phyloP scores from a whole-genome alignment of 768 basidiomycete genomes.

The Rhodotorula graminis region DNA sequence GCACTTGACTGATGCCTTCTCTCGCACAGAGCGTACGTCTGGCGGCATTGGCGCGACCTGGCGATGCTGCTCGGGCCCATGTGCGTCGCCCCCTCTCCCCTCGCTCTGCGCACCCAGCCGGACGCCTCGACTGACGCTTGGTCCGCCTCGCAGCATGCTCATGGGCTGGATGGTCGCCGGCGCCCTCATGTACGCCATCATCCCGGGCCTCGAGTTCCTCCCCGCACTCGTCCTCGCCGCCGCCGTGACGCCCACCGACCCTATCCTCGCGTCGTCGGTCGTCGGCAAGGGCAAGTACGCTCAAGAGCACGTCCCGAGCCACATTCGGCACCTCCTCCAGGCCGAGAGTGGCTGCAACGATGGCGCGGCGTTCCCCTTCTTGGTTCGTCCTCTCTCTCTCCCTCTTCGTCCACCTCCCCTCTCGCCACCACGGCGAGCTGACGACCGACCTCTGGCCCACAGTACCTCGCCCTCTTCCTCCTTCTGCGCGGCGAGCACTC shows the following conservation, averaged over 20 bases:
- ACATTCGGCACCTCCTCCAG: slow-evolving; percentile 72
- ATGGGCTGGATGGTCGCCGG: slow-evolving; percentile 94
- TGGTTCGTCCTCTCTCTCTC: slow-evolving; percentile 52
- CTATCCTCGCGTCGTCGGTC: slow-evolving; percentile 88
- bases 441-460: background rate
- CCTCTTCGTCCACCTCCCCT: too few relatives aligned
- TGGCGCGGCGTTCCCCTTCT: slow-evolving; percentile 91
- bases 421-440: background rate
- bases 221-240: slow-evolving; percentile 85
- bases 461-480: slow-evolving; percentile 72
- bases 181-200: slow-evolving; percentile 75
- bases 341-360: slow-evolving; percentile 95
- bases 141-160: slow-evolving; percentile 48
- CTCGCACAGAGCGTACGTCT: slow-evolving; percentile 72
- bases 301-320: slow-evolving; percentile 79
- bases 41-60: slow-evolving; percentile 84
- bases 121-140: background rate
- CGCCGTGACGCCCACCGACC: slow-evolving; percentile 61
- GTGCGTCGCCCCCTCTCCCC: slow-evolving; percentile 31
- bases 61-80: slow-evolving; percentile 65
- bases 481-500: slow-evolving; percentile 61
- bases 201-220: slow-evolving; percentile 83
- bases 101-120: background rate
- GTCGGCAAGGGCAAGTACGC: slow-evolving; percentile 86
- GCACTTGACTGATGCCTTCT: background rate